Base-by-base conservation (phyloP, 2,329 filamentous ascomycete species). In the Cercospora sp. region DNA sequence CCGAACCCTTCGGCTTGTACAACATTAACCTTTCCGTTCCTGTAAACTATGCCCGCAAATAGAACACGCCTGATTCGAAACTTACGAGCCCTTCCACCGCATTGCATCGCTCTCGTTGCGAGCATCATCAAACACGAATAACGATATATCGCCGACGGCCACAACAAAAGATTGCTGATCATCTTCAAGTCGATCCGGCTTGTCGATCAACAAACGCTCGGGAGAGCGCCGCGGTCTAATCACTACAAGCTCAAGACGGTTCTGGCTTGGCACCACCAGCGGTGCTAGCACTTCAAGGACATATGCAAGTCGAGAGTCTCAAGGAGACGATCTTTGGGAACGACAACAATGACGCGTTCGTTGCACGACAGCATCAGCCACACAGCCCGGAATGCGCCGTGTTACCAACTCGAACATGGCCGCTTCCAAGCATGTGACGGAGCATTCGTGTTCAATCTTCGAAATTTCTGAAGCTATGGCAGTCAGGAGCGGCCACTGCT, bases 1-100 rank as follows among this genome's bases (percentile, higher is more conserved):
- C 23, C 13, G 48, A 30, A 23, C 48, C 48, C 26, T 55, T 16
- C 48, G 23, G 48, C 48, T 55, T n/a, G 48, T 55, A 55, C 48
- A 55, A 55, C 48, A 55, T 55, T 28, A 55, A 55, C 48, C 48
- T 55, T 28, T 55, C 48, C 48, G 48, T 55, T 55, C 48, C 48
- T 55, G 48, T 55, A 55, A 55, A 28, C 48, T n/a, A 26, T 55
- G 48, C 48, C 48, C 48, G 23, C 48, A 55, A 55, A 55, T 55
- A 55, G 48, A 55, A 55, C 23, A 16, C 48, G 48, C 48, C 23
- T 55, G 48, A 30, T 30, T 28, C 20, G 23, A 55, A 55, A n/a
- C 23, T 23, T 55, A 30, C 48, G 48, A 30, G 20, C 48, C 48
- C 23, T 30, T 28, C 48, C 12, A 55, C 26, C 5, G 13, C 48